Evolutionary conservation across 805 yeast species (phyloP).

Genomic region (Kuraishia hungarica): DNA sequence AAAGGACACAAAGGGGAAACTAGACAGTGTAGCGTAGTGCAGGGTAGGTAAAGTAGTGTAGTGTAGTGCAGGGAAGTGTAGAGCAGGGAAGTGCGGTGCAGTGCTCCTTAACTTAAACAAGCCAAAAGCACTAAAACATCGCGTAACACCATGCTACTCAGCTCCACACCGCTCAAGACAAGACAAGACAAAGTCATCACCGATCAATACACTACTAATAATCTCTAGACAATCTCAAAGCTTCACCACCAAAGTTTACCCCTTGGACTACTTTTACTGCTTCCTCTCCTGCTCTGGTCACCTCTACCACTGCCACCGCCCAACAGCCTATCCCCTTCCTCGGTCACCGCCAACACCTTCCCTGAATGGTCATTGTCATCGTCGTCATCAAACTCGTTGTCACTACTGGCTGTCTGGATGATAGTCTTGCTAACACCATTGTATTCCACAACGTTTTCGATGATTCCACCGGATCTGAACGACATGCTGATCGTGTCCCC

Average conservation of each 20-base stretch:
- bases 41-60: too few relatives aligned
- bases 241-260: neutral
- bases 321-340: neutral
- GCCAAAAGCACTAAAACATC: too few relatives aligned
- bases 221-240: too few relatives aligned
- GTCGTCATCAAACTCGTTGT: slow-evolving; percentile 27
- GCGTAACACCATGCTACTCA: too few relatives aligned
- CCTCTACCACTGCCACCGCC: neutral
- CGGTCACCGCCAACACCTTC: neutral
- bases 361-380: slow-evolving; percentile 1
- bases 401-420: slow-evolving; percentile 53
- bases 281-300: neutral
- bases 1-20: too few relatives aligned
- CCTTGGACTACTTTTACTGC: neutral
- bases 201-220: too few relatives aligned
- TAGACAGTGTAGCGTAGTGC: too few relatives aligned
- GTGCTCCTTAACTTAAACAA: too few relatives aligned
- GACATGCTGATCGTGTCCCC: neutral
- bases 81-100: too few relatives aligned
- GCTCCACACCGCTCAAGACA: too few relatives aligned
- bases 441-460: slow-evolving; percentile 76
- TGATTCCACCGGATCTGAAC: slow-evolving; percentile 51
- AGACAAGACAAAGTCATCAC: too few relatives aligned
- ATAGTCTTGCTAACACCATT: slow-evolving; percentile 83
- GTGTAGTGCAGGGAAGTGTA: too few relatives aligned